Conservation (phyloP, 2,329 filamentous ascomycete species). For the Colletotrichum salicis region DNA sequence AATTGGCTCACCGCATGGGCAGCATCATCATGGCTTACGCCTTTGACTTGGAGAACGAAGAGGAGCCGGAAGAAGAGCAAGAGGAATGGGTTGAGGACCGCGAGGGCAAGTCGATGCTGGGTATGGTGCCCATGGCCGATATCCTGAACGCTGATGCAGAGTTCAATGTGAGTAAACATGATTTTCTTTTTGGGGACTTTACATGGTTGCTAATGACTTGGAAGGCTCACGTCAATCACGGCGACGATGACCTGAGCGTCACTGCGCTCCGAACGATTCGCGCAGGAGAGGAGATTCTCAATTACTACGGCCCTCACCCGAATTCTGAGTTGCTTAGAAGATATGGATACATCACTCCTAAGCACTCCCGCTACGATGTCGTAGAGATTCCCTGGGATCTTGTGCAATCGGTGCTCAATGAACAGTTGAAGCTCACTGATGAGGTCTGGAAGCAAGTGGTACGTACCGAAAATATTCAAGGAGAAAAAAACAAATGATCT, state of each 20-base stretch:
- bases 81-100: conserved; percentile 74
- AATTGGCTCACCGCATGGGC: conserved; percentile 80
- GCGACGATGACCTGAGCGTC: conserved; percentile 71
- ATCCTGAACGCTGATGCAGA: conserved; percentile 89
- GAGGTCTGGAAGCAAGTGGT: conserved; percentile 55
- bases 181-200: no score
- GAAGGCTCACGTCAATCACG: conserved; percentile 65
- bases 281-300: conserved; percentile 81
- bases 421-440: conserved; percentile 50
- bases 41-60: conserved; percentile 77
- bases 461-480: conserved; percentile 43
- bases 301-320: conserved; percentile 88
- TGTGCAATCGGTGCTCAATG: conserved; percentile 59
- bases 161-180: conserved; percentile 72
- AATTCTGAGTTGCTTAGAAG: conserved; percentile 84
- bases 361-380: conserved; percentile 83
- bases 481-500: conserved; percentile 28
- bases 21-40: conserved; percentile 93
- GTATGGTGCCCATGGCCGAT: conserved; percentile 92
- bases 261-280: conserved; percentile 75
- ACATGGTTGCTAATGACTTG: background rate
- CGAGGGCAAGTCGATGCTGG: conserved; percentile 70
- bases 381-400: conserved; percentile 77
- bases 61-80: conserved; percentile 69
- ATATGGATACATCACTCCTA: conserved; percentile 87